A percentile compares a stretch with the other conserved stretches of the same genome.
phyloP scores from a whole-genome alignment of 164 flowering plant genomes.

The Platanus orientalis region DNA sequence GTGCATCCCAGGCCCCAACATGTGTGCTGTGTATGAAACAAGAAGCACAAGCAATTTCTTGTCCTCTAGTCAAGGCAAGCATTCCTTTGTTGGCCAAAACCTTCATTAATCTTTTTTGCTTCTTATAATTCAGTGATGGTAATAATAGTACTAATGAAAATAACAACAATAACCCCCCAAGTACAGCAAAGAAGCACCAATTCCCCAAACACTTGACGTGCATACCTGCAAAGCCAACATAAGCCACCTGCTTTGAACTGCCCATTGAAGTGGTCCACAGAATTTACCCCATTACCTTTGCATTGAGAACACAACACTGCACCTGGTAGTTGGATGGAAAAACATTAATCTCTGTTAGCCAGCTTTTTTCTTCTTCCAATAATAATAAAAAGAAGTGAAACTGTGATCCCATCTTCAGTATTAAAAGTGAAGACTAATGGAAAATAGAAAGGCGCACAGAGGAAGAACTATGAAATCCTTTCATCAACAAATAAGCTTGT shows the following conservation, averaged over 20 bases:
- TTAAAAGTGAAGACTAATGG: background rate
- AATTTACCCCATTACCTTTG: conserved; percentile 76
- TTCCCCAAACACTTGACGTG: conserved; percentile 1
- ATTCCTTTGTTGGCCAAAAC: background rate
- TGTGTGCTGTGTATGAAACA: background rate
- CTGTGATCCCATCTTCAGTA: background rate
- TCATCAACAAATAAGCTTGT: background rate
- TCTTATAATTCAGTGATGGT: background rate
- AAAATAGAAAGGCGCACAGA: background rate
- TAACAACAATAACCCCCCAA: no score
- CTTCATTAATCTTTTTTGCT: background rate
- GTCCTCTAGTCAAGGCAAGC: background rate
- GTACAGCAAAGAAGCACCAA: background rate
- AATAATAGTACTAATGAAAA: background rate
- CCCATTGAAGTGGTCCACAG: conserved; percentile 85
- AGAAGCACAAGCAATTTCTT: background rate
- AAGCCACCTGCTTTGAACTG: conserved; percentile 82
- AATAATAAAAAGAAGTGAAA: background rate
- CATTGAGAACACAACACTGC: conserved; percentile 62
- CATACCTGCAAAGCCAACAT: conserved; percentile 97
- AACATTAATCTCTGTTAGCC: background rate
- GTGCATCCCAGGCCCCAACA: background rate
- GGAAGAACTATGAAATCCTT: background rate
- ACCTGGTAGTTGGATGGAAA: conserved; percentile 38
- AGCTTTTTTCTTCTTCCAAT: background rate